These are phyloP conservation scores for Moniliophthora roreri DNA, from an alignment of 1,284 basidiomycete genomes.

Conservation along the genomic window DNA sequence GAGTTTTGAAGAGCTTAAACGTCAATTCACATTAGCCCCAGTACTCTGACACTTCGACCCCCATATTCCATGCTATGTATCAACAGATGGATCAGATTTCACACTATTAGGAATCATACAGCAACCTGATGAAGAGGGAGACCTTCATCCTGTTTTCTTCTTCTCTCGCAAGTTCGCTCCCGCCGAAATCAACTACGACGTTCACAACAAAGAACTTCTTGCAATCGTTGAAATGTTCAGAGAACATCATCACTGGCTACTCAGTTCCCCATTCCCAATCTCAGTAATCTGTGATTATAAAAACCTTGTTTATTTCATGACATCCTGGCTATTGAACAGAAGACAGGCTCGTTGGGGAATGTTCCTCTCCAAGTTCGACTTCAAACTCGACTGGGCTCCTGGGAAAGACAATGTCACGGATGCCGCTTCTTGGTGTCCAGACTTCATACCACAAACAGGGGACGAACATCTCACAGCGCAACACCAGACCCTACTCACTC, in stretches of 20 bases:
- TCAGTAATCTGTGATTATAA: not conserved
- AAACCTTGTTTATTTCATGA: too few species aligned
- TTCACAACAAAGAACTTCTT: too few species aligned
- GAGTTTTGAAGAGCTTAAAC: not conserved
- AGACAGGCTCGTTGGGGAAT: too few species aligned
- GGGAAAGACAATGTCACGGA: constrained; percentile 32
- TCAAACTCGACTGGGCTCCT: constrained; percentile 28
- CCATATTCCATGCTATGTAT: constrained; percentile 32
- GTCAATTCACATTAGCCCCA: constrained; percentile 6
- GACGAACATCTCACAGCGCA: not conserved
- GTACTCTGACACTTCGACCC: constrained; percentile 12
- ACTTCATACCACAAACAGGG: too few species aligned
- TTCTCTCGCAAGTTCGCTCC: too few species aligned
- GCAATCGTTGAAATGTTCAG: too few species aligned
- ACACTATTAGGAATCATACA: too few species aligned
- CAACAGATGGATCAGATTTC: constrained; percentile 18
- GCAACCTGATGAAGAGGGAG: too few species aligned
- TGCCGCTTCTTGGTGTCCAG: constrained; percentile 16
- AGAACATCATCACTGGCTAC: not conserved
- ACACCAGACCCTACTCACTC: not conserved
- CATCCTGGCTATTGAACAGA: too few species aligned
- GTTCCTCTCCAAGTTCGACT: too few species aligned
- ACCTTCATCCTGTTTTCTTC: too few species aligned
- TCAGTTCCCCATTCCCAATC: not conserved
- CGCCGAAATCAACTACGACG: too few species aligned